Base-by-base conservation (phyloP, 495 filamentous ascomycete genomes). In the Diplogelasinospora grovesii region DNA sequence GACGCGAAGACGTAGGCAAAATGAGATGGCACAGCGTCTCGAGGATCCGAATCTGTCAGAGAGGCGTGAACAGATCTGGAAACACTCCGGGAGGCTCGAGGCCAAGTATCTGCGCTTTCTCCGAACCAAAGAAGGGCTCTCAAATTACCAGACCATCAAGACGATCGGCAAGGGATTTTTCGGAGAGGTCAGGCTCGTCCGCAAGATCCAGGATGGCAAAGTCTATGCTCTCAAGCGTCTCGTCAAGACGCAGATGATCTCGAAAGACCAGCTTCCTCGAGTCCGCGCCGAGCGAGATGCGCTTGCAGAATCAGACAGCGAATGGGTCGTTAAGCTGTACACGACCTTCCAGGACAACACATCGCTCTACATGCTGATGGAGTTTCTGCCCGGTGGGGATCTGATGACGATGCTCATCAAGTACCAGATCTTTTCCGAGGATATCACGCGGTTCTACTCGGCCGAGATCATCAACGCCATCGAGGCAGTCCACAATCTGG, bases 391-490 rank as follows among this genome's bases (percentile, higher is more conserved):
- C 8, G 87, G 89, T 57, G 90, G 89, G 55, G 89, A 95, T 69
- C 61, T 96, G 54, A 92, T 92, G 86, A 90, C 84, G 16, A 94
- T 96, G 86, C 75, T 96, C 45, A 93, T 93, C 63, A 93, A 90
- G 65, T 93, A 93, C 56, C 87, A 95, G 61, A 89, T 94, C 52
- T 95, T 95, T 65, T 88, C 85, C 0, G 86, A 94, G 54, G 88
- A 92, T 45, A 89, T 95, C 52, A 95, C 89, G 26, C 78, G 89
- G 11, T 96, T 96, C 69, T 95, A 96, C 64, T 93, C 94, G 75
- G 89, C 89, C n/a, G 87, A 95, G 63, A 87, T 94, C 52, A 82
- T 88, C 22, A 75, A 92, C 59, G 88, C 88, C 11, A 90, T 96
- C 46, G 88, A 95, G 54, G 86, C 86, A 5, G 85, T 95, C 27